Percentiles rank a stretch among this genome's conserved stretches.
These are phyloP conservation scores for Leccinum pallidistipes DNA, from an alignment of 1,284 basidiomycete genomes.

Conservation along the genomic window DNA sequence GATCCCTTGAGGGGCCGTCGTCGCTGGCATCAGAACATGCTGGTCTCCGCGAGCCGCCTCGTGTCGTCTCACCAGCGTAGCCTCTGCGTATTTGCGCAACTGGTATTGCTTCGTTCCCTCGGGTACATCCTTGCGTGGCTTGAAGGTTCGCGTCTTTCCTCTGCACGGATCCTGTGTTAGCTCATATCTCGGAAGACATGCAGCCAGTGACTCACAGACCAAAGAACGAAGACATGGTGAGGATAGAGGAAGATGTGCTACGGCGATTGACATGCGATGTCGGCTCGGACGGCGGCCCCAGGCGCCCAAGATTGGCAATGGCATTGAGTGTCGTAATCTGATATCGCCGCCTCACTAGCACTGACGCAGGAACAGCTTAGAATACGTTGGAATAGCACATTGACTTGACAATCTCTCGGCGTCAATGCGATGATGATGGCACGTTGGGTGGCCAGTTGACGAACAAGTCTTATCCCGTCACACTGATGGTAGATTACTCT, in stretches of 20 bases:
- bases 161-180: constrained; percentile 39
- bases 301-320: constrained; percentile 19
- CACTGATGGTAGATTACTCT: not conserved
- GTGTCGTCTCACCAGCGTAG: constrained; percentile 72
- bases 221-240: constrained; percentile 79
- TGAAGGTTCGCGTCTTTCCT: constrained; percentile 93
- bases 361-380: not conserved
- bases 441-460: not conserved
- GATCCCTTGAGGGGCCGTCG: constrained; percentile 64
- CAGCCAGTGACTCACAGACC: constrained; percentile 59
- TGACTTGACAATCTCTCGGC: not conserved
- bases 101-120: constrained; percentile 98
- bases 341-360: constrained; percentile 8
- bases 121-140: constrained; percentile 91
- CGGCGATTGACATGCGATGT: constrained; percentile 7
- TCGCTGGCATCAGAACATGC: constrained; percentile 7
- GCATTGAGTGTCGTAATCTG: not conserved
- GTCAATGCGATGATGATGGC: constrained; percentile 1
- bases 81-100: constrained; percentile 95
- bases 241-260: constrained; percentile 10
- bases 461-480: not conserved
- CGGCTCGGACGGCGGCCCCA: not conserved
- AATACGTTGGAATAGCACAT: not conserved
- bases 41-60: not conserved
- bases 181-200: constrained; percentile 3